Evolutionary conservation across 345 rosid species (phyloP).

Genomic region (Brassica carinata): DNA sequence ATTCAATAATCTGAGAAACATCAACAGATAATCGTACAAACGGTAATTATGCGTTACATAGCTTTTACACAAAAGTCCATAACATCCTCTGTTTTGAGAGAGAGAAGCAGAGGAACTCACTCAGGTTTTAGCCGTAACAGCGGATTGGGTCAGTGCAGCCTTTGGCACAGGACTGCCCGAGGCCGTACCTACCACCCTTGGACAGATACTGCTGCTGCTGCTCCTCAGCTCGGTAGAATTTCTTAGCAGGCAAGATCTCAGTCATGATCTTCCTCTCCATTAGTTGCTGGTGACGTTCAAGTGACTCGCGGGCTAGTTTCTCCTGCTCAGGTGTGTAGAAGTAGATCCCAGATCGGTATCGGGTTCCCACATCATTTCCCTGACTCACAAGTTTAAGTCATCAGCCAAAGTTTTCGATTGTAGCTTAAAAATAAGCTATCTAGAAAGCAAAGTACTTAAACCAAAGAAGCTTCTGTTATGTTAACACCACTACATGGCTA

Average conservation of each 20-base stretch:
- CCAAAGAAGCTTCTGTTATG: too few relatives aligned
- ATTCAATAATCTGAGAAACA: not conserved
- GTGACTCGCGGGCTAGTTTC: slow-evolving; percentile 67
- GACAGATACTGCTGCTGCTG: slow-evolving; percentile 91
- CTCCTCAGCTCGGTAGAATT: slow-evolving; percentile 90
- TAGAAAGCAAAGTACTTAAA: too few relatives aligned
- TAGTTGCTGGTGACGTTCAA: slow-evolving; percentile 64
- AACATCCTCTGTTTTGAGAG: slow-evolving; percentile 18
- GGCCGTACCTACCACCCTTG: slow-evolving; percentile 87
- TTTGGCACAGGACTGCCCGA: slow-evolving; percentile 64
- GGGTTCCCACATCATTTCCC: slow-evolving; percentile 96
- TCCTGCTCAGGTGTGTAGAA: slow-evolving; percentile 83
- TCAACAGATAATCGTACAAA: not conserved
- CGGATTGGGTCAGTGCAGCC: slow-evolving; percentile 91
- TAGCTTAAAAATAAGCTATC: not conserved
- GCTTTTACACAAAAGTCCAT: not conserved
- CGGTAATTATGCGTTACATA: not conserved
- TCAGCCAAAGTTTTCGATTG: not conserved
- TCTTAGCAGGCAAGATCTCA: slow-evolving; percentile 85
- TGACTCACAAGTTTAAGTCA: slow-evolving; percentile 35
- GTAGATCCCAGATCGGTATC: slow-evolving; percentile 89
- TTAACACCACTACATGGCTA: too few relatives aligned
- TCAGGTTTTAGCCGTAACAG: slow-evolving; percentile 73
- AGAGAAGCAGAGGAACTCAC: not conserved
- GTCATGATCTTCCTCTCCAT: slow-evolving; percentile 72